Base-by-base conservation (phyloP, 345 rosid species). In the Microthlaspi erraticum region DNA sequence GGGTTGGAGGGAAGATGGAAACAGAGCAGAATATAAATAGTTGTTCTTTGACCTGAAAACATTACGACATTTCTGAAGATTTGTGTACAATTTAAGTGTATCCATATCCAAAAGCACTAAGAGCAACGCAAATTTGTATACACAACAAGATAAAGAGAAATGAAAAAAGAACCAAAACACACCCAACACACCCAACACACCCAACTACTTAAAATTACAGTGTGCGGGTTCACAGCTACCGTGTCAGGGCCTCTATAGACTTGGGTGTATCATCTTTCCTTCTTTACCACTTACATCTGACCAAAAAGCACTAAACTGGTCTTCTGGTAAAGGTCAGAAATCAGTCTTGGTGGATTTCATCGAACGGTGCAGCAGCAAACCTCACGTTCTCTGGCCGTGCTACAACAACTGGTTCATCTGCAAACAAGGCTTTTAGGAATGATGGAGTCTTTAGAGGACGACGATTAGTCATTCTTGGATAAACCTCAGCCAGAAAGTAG, bases 401-500 rank as follows among this genome's bases (percentile, higher is more conserved):
- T 23, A 87, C 91, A 41, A 92, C 85, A 1, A 90, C 96, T 45
- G 82, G 70, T 8, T 95, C 99, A 68, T 95, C 98, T 2, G 99
- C 93, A 70, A 95, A 95, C 26, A 95, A 44, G 2, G 91, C 85
- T 75, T 87, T 92, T 50, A 95, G 88, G 48, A 95, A 81, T 14
- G 84, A 77, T 13, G 99, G 99, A 20, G 99, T 90, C 77, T 75
- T 82, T 8, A 95, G 81, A 54, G 96, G 99, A 44, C 78, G 85
- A 0, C 99, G 98, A 23, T 92, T 89, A 1, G 96, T 87, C 96
- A 95, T 88, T 68, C 86, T 70, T 4, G 99, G 99, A 73, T 92
- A 92, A 33, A 95, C 98, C 6, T 90, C 99, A 71, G 90, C 98
- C 2, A 95, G 94, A 75, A 95, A 95, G 76, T 95, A 95, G 85